phyloP scores from a whole-genome alignment of 139 green algal species.

The Tetradesmus lagerheimii region DNA sequence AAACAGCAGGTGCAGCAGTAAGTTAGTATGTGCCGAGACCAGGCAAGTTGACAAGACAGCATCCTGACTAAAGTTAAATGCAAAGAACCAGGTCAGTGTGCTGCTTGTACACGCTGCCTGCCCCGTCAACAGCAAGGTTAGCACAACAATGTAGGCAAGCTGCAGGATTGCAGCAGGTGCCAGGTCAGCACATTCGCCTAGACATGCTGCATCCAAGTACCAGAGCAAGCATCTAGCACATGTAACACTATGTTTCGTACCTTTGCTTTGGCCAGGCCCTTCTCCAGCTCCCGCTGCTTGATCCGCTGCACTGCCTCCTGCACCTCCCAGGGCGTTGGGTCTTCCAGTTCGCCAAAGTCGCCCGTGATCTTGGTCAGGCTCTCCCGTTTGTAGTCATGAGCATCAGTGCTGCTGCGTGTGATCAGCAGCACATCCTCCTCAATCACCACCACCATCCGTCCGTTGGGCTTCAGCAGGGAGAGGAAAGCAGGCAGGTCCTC shows the following conservation, averaged over 20 bases:
- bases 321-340: conserved; percentile 74
- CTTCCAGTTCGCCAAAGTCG: conserved; percentile 74
- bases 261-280: conserved; percentile 53
- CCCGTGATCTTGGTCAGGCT: conserved; percentile 49
- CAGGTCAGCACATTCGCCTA: not conserved
- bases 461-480: conserved; percentile 64
- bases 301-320: conserved; percentile 67
- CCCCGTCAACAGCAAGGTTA: too few relatives aligned
- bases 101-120: too few relatives aligned
- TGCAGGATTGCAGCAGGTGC: not conserved
- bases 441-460: conserved; percentile 67
- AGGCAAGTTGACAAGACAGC: too few relatives aligned
- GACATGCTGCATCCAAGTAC: too few relatives aligned
- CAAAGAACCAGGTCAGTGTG: too few relatives aligned
- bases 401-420: conserved; percentile 52
- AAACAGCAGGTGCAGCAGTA: not conserved
- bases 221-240: not conserved
- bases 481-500: conserved; percentile 74
- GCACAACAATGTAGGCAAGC: too few relatives aligned
- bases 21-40: too few relatives aligned
- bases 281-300: conserved; percentile 61
- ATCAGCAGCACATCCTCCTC: conserved; percentile 72
- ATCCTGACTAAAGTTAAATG: too few relatives aligned
- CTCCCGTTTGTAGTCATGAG: conserved; percentile 64
- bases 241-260: not conserved